These are phyloP conservation scores for Nepenthes mirabilis DNA, from an alignment of 148 eudicot species.

Conservation along the genomic window DNA sequence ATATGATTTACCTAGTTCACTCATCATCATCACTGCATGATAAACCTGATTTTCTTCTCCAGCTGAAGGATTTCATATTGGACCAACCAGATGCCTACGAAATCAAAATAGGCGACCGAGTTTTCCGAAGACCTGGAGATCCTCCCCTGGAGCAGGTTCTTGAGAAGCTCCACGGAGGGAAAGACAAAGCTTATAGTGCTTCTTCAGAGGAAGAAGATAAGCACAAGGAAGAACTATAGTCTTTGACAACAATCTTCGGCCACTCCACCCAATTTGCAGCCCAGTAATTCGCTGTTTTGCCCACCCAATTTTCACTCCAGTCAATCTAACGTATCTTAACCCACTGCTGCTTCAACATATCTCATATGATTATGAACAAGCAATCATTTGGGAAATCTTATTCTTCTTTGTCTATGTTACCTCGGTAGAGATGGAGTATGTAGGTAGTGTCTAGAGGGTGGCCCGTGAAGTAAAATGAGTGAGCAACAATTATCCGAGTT, in stretches of 20 bases:
- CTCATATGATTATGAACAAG: too few relatives aligned
- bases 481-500: too few relatives aligned
- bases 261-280: too few relatives aligned
- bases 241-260: conserved; percentile 4
- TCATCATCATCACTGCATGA: background rate
- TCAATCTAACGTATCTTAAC: too few relatives aligned
- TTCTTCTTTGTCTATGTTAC: too few relatives aligned
- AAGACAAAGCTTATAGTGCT: conserved; percentile 5
- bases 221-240: conserved; percentile 36
- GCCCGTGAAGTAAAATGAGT: too few relatives aligned
- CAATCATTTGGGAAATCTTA: too few relatives aligned
- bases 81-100: conserved; percentile 82
- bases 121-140: conserved; percentile 76
- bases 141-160: conserved; percentile 73
- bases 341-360: too few relatives aligned
- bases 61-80: conserved; percentile 72
- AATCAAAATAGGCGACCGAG: conserved; percentile 70
- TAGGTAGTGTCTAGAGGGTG: too few relatives aligned
- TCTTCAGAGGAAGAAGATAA: conserved; percentile 4
- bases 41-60: background rate
- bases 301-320: too few relatives aligned
- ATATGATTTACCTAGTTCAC: background rate
- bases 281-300: too few relatives aligned
- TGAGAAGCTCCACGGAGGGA: conserved; percentile 33
- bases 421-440: too few relatives aligned